Percentiles rank a stretch among this genome's conserved stretches.
These are phyloP conservation scores for Jatropha curcas DNA, from an alignment of 345 rosid genomes.

Conservation along the genomic window DNA sequence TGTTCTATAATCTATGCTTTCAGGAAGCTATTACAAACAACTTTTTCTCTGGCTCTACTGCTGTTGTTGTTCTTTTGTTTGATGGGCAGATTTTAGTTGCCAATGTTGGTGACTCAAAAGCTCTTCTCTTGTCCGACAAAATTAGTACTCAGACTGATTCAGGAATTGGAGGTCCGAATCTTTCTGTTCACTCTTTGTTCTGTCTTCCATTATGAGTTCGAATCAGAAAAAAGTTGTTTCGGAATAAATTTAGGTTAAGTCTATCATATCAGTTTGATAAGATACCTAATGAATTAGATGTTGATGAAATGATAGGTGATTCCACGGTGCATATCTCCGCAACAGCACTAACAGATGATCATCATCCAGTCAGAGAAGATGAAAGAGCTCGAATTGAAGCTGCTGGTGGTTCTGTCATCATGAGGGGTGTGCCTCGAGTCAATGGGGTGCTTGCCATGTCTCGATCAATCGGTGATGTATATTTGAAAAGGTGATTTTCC, in stretches of 20 bases:
- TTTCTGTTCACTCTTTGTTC: too few species aligned
- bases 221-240: too few species aligned
- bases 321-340: conserved; percentile 10
- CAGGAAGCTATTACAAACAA: conserved; percentile 28
- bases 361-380: conserved; percentile 30
- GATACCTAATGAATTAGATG: not conserved
- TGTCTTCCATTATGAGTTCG: too few species aligned
- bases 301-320: conserved; percentile 15
- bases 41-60: conserved; percentile 24
- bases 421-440: conserved; percentile 28
- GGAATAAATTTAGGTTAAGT: not conserved
- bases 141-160: not conserved
- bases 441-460: conserved; percentile 33
- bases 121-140: conserved; percentile 23
- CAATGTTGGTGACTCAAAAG: conserved; percentile 34
- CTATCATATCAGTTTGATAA: too few species aligned
- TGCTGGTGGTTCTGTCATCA: conserved; percentile 26
- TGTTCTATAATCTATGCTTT: not conserved
- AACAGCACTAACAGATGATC: conserved; percentile 26
- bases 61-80: conserved; percentile 12
- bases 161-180: not conserved
- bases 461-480: conserved; percentile 30
- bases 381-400: conserved; percentile 28
- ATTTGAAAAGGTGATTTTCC: conserved; percentile 15
- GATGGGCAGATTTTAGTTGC: conserved; percentile 22